phyloP scores from a whole-genome alignment of 78 protist species.

The Cavenderia fasciculata region DNA sequence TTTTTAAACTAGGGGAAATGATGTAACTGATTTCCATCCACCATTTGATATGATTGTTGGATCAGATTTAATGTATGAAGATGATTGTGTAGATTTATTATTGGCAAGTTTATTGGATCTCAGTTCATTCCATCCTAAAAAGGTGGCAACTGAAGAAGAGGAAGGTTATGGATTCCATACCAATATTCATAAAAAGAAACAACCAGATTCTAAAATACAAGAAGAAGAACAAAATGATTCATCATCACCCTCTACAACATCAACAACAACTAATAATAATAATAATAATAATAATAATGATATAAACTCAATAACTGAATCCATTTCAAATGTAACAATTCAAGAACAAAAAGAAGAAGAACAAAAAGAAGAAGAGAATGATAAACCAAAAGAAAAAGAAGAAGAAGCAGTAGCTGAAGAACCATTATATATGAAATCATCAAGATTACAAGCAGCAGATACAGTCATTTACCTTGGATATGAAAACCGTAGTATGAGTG shows the following conservation, averaged over 20 bases:
- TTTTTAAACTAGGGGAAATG: too few relatives aligned
- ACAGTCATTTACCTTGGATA: constrained; percentile 56
- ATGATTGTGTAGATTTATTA: constrained; percentile 45
- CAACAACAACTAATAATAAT: neutral
- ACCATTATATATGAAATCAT: neutral
- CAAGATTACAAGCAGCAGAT: constrained; percentile 29
- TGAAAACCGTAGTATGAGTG: constrained; percentile 62
- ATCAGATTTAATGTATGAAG: constrained; percentile 68
- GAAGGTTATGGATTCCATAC: neutral
- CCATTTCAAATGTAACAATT: neutral
- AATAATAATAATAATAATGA: neutral
- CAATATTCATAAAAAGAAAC: neutral
- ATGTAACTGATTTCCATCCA: constrained; percentile 25
- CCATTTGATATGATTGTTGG: constrained; percentile 73
- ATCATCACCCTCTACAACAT: too few relatives aligned
- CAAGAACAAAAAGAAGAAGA: constrained; percentile 18
- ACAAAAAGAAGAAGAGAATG: neutral
- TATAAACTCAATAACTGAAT: neutral
- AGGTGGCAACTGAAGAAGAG: neutral
- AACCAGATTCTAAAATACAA: neutral
- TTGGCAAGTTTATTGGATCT: constrained; percentile 32
- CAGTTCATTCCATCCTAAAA: constrained; percentile 38
- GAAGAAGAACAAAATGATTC: neutral
- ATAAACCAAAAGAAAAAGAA: neutral
- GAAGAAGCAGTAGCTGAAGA: constrained; percentile 20